phyloP scores from a whole-genome alignment of 2,329 filamentous ascomycete species.

The Nemania diffusa region DNA sequence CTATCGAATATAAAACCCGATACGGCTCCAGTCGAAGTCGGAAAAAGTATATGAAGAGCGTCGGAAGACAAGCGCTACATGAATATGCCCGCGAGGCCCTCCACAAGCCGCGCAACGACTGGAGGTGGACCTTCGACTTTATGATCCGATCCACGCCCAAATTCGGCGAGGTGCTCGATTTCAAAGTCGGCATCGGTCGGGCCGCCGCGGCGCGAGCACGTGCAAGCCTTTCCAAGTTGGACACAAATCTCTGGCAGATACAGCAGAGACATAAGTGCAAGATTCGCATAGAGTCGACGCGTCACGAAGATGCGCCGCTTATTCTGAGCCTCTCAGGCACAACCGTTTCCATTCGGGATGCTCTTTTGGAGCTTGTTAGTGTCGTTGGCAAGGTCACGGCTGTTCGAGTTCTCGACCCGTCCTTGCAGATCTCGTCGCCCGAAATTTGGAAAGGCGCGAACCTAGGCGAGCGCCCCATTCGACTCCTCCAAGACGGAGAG shows the following conservation, averaged over 20 bases:
- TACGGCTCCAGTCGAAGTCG: slow-evolving; percentile 32
- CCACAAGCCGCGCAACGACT: slow-evolving; percentile 29
- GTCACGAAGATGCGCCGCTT: slow-evolving; percentile 34
- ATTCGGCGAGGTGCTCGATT: slow-evolving; percentile 41
- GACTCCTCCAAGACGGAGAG: slow-evolving; percentile 34
- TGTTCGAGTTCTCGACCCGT: slow-evolving; percentile 40
- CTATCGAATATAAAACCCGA: slow-evolving; percentile 32
- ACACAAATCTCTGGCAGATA: slow-evolving; percentile 43
- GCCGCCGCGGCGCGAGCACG: slow-evolving; percentile 41
- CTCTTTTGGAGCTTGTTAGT: slow-evolving; percentile 44
- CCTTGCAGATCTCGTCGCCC: slow-evolving; percentile 32
- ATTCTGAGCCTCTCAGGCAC: slow-evolving; percentile 44
- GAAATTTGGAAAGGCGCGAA: slow-evolving; percentile 33
- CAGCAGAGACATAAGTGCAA: slow-evolving; percentile 41
- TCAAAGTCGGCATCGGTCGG: slow-evolving; percentile 45
- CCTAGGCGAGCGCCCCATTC: slow-evolving; percentile 26
- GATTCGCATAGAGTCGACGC: slow-evolving; percentile 40
- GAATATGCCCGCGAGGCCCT: slow-evolving; percentile 25
- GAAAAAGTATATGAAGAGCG: slow-evolving; percentile 38
- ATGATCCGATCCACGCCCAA: slow-evolving; percentile 44
- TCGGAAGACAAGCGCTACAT: slow-evolving; percentile 38
- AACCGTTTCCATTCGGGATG: slow-evolving; percentile 41
- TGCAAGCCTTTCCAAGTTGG: slow-evolving; percentile 37
- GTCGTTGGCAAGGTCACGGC: slow-evolving; percentile 42
- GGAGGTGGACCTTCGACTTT: slow-evolving; percentile 40